A percentile compares a stretch with the other conserved stretches of the same genome.
phyloP scores from a whole-genome alignment of 306 rosid genomes.

The Cucurbita argyrosperma region DNA sequence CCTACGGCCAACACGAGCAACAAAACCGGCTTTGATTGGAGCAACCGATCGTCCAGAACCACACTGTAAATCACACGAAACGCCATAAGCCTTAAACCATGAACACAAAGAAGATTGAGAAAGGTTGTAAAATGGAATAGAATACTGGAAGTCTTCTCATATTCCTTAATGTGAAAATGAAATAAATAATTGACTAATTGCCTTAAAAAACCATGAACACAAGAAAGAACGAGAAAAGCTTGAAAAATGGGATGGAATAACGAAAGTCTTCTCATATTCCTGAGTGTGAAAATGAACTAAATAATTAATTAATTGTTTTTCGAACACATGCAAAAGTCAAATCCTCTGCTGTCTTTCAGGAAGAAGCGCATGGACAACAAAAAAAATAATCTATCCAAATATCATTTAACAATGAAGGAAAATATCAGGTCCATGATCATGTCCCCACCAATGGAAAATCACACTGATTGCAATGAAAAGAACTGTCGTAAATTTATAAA shows the following conservation, averaged over 20 bases:
- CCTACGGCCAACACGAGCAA: slow-evolving; percentile 96
- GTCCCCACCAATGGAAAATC: not conserved
- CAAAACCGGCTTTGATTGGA: slow-evolving; percentile 91
- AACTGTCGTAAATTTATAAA: not conserved
- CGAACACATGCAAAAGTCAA: not conserved
- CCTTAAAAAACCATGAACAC: not conserved
- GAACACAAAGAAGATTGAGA: not conserved
- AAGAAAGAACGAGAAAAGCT: not conserved
- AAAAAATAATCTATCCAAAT: not conserved
- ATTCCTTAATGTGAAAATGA: not conserved
- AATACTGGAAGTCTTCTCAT: not conserved
- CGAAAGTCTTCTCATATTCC: not conserved
- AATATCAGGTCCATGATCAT: slow-evolving; percentile 6
- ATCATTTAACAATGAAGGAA: slow-evolving; percentile 20
- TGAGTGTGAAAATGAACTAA: not conserved
- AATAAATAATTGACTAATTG: too few relatives aligned
- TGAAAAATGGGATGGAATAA: not conserved
- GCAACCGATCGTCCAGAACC: slow-evolving; percentile 94
- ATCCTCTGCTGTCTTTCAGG: not conserved
- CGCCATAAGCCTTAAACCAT: not conserved
- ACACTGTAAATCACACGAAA: slow-evolving; percentile 45
- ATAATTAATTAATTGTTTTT: not conserved
- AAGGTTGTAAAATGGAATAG: not conserved
- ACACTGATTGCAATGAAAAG: not conserved
- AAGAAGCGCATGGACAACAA: not conserved